Conservation (phyloP, 371 early-diverging fungal genomes). For the Lichtheimia ramosa region DNA sequence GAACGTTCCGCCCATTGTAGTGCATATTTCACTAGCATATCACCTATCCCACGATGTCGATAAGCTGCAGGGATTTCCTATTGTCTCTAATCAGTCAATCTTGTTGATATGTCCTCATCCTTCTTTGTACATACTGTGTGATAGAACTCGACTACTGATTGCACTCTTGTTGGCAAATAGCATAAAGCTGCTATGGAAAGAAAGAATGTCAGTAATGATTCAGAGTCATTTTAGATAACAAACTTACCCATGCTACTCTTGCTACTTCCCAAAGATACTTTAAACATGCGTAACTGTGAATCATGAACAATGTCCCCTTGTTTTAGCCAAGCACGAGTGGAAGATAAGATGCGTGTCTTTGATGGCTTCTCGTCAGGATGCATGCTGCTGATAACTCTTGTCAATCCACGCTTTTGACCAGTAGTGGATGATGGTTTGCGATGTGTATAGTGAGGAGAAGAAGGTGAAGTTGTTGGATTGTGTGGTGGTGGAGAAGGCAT, state of each 20-base stretch:
- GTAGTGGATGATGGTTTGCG: background rate
- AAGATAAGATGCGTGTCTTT: constrained; percentile 1
- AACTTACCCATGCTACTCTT: constrained; percentile 1
- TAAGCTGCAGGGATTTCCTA: constrained; percentile 26
- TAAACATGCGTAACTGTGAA: constrained; percentile 17
- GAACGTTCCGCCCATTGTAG: constrained; percentile 21
- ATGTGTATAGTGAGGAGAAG: background rate
- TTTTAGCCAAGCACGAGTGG: background rate
- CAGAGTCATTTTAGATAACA: too few species aligned
- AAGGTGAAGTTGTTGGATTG: background rate
- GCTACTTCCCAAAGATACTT: constrained; percentile 12
- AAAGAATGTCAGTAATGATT: background rate
- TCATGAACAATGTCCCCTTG: constrained; percentile 22
- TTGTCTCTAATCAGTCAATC: background rate
- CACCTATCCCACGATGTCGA: constrained; percentile 23
- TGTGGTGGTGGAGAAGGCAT: background rate
- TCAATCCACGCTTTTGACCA: background rate
- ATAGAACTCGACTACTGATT: constrained; percentile 22
- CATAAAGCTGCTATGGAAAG: constrained; percentile 22
- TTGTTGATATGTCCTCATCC: background rate
- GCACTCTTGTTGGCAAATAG: constrained; percentile 25
- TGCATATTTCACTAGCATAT: constrained; percentile 15
- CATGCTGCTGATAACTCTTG: background rate
- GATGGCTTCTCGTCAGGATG: background rate
- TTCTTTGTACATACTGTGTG: constrained; percentile 27